Conservation (phyloP, 192 early-diverging fungal species). For the Backusella tarrabulga region DNA sequence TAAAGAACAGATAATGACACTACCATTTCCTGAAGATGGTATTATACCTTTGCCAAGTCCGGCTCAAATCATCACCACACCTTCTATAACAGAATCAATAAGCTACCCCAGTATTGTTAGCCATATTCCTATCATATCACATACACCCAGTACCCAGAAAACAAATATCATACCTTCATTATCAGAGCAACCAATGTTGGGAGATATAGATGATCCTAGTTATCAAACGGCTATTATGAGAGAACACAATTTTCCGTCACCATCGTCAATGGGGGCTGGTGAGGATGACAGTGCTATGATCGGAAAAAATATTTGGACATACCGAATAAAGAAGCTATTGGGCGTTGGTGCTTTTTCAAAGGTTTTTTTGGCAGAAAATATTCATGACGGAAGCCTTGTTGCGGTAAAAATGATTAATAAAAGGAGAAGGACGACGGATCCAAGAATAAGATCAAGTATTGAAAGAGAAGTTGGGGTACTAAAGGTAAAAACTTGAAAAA, state of each 20-base stretch:
- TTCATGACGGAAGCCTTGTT: constrained; percentile 8
- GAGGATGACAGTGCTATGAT: constrained; percentile 19
- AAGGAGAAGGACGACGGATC: constrained; percentile 12
- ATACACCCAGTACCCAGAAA: constrained; percentile 19
- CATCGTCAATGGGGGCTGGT: background rate
- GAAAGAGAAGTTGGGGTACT: constrained; percentile 34
- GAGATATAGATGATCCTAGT: constrained; percentile 20
- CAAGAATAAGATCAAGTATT: constrained; percentile 28
- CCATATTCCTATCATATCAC: constrained; percentile 28
- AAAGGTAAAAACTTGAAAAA: constrained; percentile 16
- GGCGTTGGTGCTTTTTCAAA: constrained; percentile 38
- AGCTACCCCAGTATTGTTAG: background rate
- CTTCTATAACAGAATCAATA: background rate
- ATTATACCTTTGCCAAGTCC: constrained; percentile 33
- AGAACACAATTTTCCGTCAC: constrained; percentile 9
- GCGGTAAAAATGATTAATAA: constrained; percentile 35
- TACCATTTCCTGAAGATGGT: constrained; percentile 11
- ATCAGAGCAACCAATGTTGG: constrained; percentile 21
- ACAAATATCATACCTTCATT: constrained; percentile 22
- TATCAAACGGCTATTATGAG: constrained; percentile 3
- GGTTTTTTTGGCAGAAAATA: constrained; percentile 31
- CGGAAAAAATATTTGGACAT: constrained; percentile 27
- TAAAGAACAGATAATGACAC: background rate
- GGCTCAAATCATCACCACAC: background rate
- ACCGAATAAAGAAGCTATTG: constrained; percentile 20